phyloP scores from a whole-genome alignment of 768 basidiomycete species.

The Russula sp. region DNA sequence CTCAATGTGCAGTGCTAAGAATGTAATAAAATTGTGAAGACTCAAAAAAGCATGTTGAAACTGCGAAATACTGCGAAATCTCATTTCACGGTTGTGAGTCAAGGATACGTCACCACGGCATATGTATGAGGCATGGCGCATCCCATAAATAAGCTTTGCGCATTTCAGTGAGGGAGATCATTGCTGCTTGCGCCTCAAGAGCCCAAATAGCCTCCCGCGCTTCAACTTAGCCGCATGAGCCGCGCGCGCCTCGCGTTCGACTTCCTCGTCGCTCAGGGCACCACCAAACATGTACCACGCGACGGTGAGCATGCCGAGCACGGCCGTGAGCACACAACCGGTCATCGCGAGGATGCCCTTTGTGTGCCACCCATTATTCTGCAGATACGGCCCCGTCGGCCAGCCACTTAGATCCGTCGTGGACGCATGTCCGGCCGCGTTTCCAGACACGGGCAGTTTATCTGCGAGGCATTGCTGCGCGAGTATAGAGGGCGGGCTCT shows the following conservation, averaged over 20 bases:
- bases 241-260: conserved; percentile 60
- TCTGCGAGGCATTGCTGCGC: conserved; percentile 67
- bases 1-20: too few species aligned
- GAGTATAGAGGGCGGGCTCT: conserved; percentile 46
- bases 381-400: conserved; percentile 61
- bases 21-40: too few species aligned
- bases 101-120: too few species aligned
- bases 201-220: conserved; percentile 40
- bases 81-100: too few species aligned
- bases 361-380: conserved; percentile 63
- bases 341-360: conserved; percentile 72
- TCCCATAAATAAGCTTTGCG: too few species aligned
- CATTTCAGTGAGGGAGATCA: background rate
- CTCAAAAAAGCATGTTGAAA: too few species aligned
- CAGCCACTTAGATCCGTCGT: conserved; percentile 63
- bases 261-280: conserved; percentile 67
- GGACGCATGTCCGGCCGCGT: conserved; percentile 76
- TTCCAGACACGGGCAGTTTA: conserved; percentile 58
- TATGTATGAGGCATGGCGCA: background rate
- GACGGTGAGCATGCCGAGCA: conserved; percentile 75
- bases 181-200: conserved; percentile 21
- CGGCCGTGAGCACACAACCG: conserved; percentile 70
- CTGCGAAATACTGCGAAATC: too few species aligned
- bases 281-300: conserved; percentile 84
- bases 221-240: conserved; percentile 51